Conservation (phyloP, 495 filamentous ascomycete species). For the Neurospora sp. region DNA sequence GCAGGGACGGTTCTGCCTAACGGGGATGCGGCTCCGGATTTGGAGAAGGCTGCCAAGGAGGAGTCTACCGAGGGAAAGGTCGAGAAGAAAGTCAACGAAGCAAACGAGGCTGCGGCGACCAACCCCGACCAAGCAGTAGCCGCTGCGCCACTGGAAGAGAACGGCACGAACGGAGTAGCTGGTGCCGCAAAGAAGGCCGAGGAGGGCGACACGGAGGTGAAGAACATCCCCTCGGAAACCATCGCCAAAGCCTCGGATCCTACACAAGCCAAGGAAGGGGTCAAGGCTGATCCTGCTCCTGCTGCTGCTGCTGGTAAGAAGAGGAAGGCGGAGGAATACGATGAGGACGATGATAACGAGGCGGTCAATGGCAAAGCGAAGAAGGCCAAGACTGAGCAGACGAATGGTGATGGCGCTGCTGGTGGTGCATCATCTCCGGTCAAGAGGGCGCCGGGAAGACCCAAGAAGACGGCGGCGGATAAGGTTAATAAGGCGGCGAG, state of each 20-base stretch:
- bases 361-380: constrained; percentile 19
- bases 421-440: not conserved
- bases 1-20: not conserved
- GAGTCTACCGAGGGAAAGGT: not conserved
- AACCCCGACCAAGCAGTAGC: not conserved
- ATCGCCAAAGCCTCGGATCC: not conserved
- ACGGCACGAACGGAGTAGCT: not conserved
- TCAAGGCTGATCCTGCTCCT: constrained; percentile 6
- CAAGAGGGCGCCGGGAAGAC: not conserved
- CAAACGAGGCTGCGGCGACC: not conserved
- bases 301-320: constrained; percentile 4
- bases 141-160: constrained; percentile 1
- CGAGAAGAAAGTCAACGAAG: constrained; percentile 2
- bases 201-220: constrained; percentile 11
- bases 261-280: not conserved
- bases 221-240: constrained; percentile 2
- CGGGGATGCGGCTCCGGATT: not conserved
- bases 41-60: constrained; percentile 1
- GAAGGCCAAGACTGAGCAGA: constrained; percentile 24
- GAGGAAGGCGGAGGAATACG: constrained; percentile 6
- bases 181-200: constrained; percentile 1
- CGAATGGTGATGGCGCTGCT: constrained; percentile 3
- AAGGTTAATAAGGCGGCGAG: not conserved
- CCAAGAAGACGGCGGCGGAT: not conserved
- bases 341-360: constrained; percentile 8